Evolutionary conservation across 306 rosid species (phyloP).

Genomic region (Rosa multiflora): DNA sequence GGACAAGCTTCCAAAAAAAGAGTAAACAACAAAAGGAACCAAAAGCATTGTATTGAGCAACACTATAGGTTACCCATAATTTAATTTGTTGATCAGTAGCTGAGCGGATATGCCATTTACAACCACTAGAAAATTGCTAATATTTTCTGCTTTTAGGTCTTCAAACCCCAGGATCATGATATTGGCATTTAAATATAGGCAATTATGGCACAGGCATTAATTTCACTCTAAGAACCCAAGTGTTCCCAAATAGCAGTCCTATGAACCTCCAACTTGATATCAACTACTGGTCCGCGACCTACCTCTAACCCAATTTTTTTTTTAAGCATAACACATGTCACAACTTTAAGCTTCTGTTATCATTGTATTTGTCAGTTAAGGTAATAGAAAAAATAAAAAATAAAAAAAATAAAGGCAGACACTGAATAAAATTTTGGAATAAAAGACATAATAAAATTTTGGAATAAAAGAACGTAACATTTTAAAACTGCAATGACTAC

Average conservation of each 20-base stretch:
- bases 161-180: neutral
- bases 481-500: slow-evolving; percentile 21
- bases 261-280: neutral
- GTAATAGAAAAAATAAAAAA: neutral
- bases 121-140: neutral
- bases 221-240: neutral
- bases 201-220: neutral
- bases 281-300: neutral
- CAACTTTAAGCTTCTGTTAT: neutral
- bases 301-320: neutral
- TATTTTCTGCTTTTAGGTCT: neutral
- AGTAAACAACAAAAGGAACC: neutral
- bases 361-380: neutral
- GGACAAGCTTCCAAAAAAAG: neutral
- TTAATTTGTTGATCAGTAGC: neutral
- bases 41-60: neutral
- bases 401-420: neutral
- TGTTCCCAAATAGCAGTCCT: neutral
- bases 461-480: too few relatives aligned
- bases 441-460: too few relatives aligned
- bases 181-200: neutral
- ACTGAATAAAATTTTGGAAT: neutral
- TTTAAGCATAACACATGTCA: neutral
- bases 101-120: neutral
- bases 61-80: neutral